Percentiles rank a stretch among this genome's conserved stretches.
phyloP scores from a whole-genome alignment of 164 flowering plant species.

The Vitis rotundifolia region DNA sequence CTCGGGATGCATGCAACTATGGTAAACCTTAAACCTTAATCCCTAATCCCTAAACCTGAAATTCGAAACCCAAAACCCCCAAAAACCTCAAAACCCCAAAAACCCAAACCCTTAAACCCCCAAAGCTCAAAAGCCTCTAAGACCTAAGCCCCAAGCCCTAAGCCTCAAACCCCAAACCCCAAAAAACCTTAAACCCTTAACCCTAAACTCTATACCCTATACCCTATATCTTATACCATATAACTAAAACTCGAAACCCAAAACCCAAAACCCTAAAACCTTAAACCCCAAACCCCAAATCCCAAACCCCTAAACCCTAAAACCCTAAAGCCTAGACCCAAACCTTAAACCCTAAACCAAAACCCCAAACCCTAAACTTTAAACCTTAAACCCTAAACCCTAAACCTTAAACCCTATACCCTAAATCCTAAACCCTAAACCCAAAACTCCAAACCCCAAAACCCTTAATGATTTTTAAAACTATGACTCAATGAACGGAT shows the following conservation, averaged over 20 bases:
- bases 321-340: neutral
- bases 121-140: neutral
- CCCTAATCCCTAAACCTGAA: constrained; percentile 5
- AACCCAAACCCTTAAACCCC: constrained; percentile 1
- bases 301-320: too few relatives aligned
- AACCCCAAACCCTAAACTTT: neutral
- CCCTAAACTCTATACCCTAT: neutral
- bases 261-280: constrained; percentile 3
- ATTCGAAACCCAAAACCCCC: constrained; percentile 4
- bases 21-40: too few relatives aligned
- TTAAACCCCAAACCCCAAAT: constrained; percentile 4
- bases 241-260: neutral
- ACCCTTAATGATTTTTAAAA: neutral
- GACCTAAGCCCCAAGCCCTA: neutral
- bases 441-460: too few relatives aligned
- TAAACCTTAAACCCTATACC: neutral
- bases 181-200: neutral
- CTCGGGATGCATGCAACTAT: too few relatives aligned
- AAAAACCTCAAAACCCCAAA: neutral
- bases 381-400: constrained; percentile 8
- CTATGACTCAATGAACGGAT: too few relatives aligned
- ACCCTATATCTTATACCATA: constrained; percentile 2
- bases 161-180: neutral
- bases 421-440: neutral
- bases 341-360: neutral